Evolutionary conservation across 495 filamentous ascomycete species (phyloP), one percentile per base, ranked within the genome.

Genomic region (Lepidopterella palustris): DNA sequence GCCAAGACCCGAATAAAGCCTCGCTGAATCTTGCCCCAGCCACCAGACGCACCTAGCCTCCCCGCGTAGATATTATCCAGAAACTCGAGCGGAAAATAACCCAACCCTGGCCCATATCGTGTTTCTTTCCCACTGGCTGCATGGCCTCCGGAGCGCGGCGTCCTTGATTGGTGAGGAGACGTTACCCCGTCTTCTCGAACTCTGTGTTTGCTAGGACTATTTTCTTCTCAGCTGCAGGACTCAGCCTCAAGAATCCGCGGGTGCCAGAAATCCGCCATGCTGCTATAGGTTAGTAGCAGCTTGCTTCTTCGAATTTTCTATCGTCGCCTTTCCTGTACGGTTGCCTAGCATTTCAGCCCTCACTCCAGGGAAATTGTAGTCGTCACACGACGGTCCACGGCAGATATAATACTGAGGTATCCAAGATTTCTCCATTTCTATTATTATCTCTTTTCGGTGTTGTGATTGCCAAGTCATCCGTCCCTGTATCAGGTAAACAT

Each of bases 241-340:
- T 50, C 47, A 50, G 47, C 47, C 47, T 50, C 47, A 50, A 27
- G 26, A 25, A 21, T 25, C 47, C 8, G 26, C n/a, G 8, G 47
- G 47, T 24, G 21, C 23, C 15, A 18, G n/a, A 15, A 24, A 27
- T 15, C 47, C 9, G 20, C 15, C 23, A 25, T 50, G 5, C 18
- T 25, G 18, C 23, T 50, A 25, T 13, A 5, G 15, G 20, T 50
- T 50, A 50, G 47, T 24, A 8, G 9, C 21, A 50, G 15, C 13
- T 50, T 50, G 20, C 47, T 50, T 50, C 47, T 50, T 50, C 20
- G 47, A 50, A 18, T 15, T 42, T 42, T 50, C 47, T 24, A 26
- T 25, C 47, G 0, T 25, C 21, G 23, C 5, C 15, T 25, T 11
- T 50, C 20, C 18, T 25, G 26, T 42, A 27, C 47, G 47, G 47